Base-by-base conservation (phyloP, 805 yeast species). In the Saccharomycopsis schoenii region DNA sequence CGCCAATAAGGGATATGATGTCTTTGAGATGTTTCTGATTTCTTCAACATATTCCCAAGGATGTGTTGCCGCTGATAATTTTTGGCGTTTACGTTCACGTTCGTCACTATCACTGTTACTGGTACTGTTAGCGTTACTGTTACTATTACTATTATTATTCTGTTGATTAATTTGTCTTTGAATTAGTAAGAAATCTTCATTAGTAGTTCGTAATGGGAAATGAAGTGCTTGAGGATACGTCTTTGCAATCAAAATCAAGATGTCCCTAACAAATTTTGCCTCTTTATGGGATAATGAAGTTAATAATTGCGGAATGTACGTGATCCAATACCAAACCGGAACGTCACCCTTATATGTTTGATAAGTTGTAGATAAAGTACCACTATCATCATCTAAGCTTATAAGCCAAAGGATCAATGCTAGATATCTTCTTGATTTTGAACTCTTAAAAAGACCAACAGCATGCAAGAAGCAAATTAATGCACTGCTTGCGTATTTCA, bases 291-390 rank as follows among this genome's bases (percentile, higher is more conserved):
- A 89, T 63, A 94, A 77, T 0, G 97, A 86, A 0, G 97, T 86
- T 66, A 94, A 77, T 62, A 94, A 77, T 73, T 96, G 99, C 1
- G 99, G 99, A 66, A 94, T 91, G 68, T 88, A 94, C 0, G 98
- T 90, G 55, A 94, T 90, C 98, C 98, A 94, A 72, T 93, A 93
- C 99, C 99, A 94, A 1, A 93, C 97, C 4, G 99, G 99, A 51
- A 90, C 90, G 65, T 96, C 99, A 21, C 98, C 97, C 64, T 92
- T 83, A 71, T 89, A 94, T 57, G 88, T 84, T 60, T 91, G 97
- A 72, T 93, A 93, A 0, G 97, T 96, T 63, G 84, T 84, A 0
- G 96, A 83, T 56, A 94, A 77, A 0, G 91, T 81, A 1, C 96
- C 96, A 4, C 83, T 77, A 0, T 86, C 77, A 71, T 94, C 97